Evolutionary conservation across 139 green algal genomes (phyloP), one percentile per base, ranked within the genome.

Genomic region (Tetratostichococcus sp.): DNA sequence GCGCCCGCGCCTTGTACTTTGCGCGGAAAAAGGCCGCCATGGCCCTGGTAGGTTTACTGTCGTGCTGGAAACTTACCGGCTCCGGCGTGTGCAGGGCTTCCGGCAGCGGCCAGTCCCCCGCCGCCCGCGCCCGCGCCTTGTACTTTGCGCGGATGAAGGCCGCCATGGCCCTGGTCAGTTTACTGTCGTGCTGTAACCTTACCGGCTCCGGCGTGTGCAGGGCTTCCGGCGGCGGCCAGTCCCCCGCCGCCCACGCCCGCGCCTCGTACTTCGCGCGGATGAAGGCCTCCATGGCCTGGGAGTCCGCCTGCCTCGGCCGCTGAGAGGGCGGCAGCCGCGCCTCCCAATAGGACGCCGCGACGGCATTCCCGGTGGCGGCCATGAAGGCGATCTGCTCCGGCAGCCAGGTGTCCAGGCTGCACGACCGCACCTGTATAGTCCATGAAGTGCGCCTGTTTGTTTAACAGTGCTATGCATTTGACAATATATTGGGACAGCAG

Each of bases 361-460:
- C 21, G 0, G 62, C 72, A 66, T 97, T 97, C 81, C 92, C 91
- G 35, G 88, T 93, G 19, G 32, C 65, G 6, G 81, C 84, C 81
- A 89, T 89, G 76, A 90, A 87, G 34, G 67, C 75, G 23, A 90
- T 75, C 65, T 89, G 84, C 43, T 76, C 73, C 0, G 80, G 81
- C 43, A 89, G 78, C 86, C 86, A 91, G 35, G 83, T 88, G 75
- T 91, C 86, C 69, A 91, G 59, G 1, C 73, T 86, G 69, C 72
- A 80, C 1, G 77, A 83, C 26, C 81, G 69, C 73, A 86, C 81
- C 81, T 86, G 73, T 43, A 70, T 34, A n/a, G n/a, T 28, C 4
- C 32, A 58, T 35, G 26, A 50, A 50, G 14, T n/a, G n/a, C n/a
- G n/a, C n/a, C n/a, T n/a, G n/a, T n/a, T n/a, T n/a, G n/a, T n/a